Conservation (phyloP, 768 basidiomycete species). For the Mycena kentingensis region DNA sequence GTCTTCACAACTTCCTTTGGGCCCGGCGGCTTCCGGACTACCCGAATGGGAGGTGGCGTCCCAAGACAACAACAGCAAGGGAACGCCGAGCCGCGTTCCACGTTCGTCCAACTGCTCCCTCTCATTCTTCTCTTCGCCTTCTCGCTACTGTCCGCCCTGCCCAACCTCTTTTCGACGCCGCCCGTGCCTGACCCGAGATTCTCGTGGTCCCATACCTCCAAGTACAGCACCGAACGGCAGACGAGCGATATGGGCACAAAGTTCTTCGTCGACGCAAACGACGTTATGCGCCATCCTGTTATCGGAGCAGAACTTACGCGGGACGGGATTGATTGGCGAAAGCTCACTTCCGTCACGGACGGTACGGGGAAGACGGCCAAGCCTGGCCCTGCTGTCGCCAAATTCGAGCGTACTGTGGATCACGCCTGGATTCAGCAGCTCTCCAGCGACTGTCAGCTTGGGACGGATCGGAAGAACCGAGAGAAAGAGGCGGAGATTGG, state of each 20-base stretch:
- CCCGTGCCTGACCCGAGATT: slow-evolving; percentile 79
- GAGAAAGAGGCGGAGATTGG: slow-evolving; percentile 78
- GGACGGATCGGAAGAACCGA: slow-evolving; percentile 66
- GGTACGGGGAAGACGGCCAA: slow-evolving; percentile 22
- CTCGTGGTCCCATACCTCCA: slow-evolving; percentile 62
- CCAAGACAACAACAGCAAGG: slow-evolving; percentile 38
- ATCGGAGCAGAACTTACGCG: slow-evolving; percentile 73
- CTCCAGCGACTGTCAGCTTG: slow-evolving; percentile 71
- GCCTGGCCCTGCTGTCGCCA: slow-evolving; percentile 45
- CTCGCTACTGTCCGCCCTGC: slow-evolving; percentile 80
- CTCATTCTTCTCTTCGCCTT: slow-evolving; percentile 82
- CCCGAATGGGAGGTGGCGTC: slow-evolving; percentile 52
- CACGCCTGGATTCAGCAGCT: slow-evolving; percentile 70
- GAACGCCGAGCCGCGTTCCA: slow-evolving; percentile 56
- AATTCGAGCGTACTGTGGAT: slow-evolving; percentile 82
- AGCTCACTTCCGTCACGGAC: slow-evolving; percentile 32
- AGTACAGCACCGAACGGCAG: slow-evolving; percentile 68
- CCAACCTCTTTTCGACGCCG: slow-evolving; percentile 67
- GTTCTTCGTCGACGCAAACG: slow-evolving; percentile 81
- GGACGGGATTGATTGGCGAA: slow-evolving; percentile 43
- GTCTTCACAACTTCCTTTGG: slow-evolving; percentile 83
- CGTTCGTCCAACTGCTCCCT: slow-evolving; percentile 79
- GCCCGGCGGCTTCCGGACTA: slow-evolving; percentile 78
- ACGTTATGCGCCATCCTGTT: slow-evolving; percentile 74
- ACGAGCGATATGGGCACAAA: slow-evolving; percentile 71